Conservation (phyloP, 768 basidiomycete species). For the Clavaria fumosa region DNA sequence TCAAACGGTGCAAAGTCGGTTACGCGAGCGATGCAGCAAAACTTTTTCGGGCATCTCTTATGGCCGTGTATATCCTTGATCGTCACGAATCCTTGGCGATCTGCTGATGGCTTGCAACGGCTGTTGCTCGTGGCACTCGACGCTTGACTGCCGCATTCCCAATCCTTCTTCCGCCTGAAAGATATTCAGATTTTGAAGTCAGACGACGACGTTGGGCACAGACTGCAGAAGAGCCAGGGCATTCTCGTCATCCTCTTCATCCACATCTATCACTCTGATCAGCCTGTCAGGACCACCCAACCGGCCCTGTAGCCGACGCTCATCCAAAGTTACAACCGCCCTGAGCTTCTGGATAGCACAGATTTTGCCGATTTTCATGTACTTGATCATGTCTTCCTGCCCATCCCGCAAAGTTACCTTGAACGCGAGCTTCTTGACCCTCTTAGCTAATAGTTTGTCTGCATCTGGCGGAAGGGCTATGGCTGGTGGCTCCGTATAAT, state of each 20-base stretch:
- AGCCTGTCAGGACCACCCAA: slow-evolving; percentile 32
- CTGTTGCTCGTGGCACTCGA: not conserved
- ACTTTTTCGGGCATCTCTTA: slow-evolving; percentile 22
- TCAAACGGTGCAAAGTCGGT: slow-evolving; percentile 41
- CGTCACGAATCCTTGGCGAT: slow-evolving; percentile 8
- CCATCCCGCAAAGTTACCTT: slow-evolving; percentile 35
- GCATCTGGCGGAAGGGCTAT: too few relatives aligned
- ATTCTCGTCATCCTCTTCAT: slow-evolving; percentile 21
- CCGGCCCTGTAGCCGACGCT: slow-evolving; percentile 23
- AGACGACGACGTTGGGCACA: slow-evolving; percentile 19
- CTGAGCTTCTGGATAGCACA: slow-evolving; percentile 38
- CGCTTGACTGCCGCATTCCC: slow-evolving; percentile 9
- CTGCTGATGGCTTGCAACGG: not conserved
- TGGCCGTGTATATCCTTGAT: slow-evolving; percentile 24
- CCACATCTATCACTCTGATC: slow-evolving; percentile 28
- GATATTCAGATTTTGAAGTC: not conserved
- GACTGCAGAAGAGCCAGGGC: slow-evolving; percentile 29
- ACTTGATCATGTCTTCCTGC: slow-evolving; percentile 27
- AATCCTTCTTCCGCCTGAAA: slow-evolving; percentile 15
- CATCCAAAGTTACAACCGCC: slow-evolving; percentile 22
- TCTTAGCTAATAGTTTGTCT: slow-evolving; percentile 26
- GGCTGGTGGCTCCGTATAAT: slow-evolving; percentile 39
- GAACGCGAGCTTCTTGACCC: too few relatives aligned
- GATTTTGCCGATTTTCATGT: slow-evolving; percentile 25
- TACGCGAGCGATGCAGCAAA: slow-evolving; percentile 32